Evolutionary conservation across 768 basidiomycete species (phyloP), one percentile per base, ranked within the genome.

Genomic region (Pisolithus tinctorius): DNA sequence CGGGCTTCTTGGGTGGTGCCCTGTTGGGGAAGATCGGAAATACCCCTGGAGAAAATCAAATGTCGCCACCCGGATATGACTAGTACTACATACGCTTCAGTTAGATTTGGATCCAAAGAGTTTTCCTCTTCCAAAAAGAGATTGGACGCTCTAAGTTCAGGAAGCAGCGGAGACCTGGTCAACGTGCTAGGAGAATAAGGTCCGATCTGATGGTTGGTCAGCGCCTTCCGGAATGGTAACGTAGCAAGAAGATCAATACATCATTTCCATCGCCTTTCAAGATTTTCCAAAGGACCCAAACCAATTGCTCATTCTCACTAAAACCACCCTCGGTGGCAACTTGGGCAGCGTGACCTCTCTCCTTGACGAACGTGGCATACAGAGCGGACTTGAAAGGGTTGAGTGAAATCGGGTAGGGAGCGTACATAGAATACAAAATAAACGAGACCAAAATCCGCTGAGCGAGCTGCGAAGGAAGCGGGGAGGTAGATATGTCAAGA

Each of bases 261-360:
- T 90, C 87, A 53, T 81, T 82, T 17, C 88, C 88, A 63, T 89
- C 86, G 48, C 88, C 88, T 64, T 81, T 86, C 49, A 90, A 70
- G 51, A 90, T 86, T 69, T 90, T 90, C 87, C 87, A 90, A 53
- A 90, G 72, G 41, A 90, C 88, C 86, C 88, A 90, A 37, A 89
- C 84, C 45, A 90, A 71, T 60, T 88, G 88, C 61, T 89, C 87
- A 63, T 81, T 87, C 47, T 75, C 73, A 50, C 79, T 74, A 52
- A 74, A 74, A 26, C 77, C 74, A 49, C 71, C 72, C 31, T 72
- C 63, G 8, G 60, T 71, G n/a, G 82, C 71, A 47, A 80, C 63
- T 46, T 62, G 69, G 45, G 78, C 69, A 20, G 87, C 85, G 59
- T 73, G 71, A 58, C 81, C 80, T 58, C 84, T 74, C 69, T 90